Base-by-base conservation (phyloP, 331 rosid species). In the Cydonia oblonga region DNA sequence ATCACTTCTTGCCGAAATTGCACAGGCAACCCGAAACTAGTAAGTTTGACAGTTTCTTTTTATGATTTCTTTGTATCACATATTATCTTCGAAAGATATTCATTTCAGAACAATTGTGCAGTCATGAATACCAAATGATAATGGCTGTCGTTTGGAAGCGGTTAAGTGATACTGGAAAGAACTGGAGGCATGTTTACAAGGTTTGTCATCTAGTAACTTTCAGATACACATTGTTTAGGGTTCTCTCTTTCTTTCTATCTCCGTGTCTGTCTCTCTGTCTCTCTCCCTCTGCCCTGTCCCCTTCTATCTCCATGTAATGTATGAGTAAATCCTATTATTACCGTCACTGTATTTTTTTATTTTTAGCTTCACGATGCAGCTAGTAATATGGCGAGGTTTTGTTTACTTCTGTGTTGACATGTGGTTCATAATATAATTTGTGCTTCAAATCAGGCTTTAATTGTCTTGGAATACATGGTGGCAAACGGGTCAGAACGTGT, bases 181-280 rank as follows among this genome's bases (percentile, higher is more conserved):
- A 92, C 77, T 92, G 97, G 97, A 87, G 97, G 69, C 97, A 92
- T 73, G 97, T 92, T 75, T 88, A 88, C 84, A 92, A 92, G 97
- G 97, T 92, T 71, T 66, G 73, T 40, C 18, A 23, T 11, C 30
- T 0, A 28, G 72, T 20, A 12, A 53, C 30, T 56, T 35, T 4
- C 74, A 72, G 76, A 60, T 66, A 49, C 58, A 29, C 59, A 72
- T 64, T 68, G 58, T 25, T 58, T 60, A 59, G 23, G 32, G 23
- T 10, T 5, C 33, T 64, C 30, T 30, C 51, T 15, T 13, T 5
- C 5, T 25, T 13, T 29, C 38, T 20, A 62, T 35, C 67, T 20
- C 49, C 14, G 3, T 23, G 20, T 46, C 53, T 61, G 56, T 44
- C n/a, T 67, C 32, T 22, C 4, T 20, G 40, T 19, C 16, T 16